Conservation (phyloP, 164 flowering plant species). For the Vitis rotundifolia region DNA sequence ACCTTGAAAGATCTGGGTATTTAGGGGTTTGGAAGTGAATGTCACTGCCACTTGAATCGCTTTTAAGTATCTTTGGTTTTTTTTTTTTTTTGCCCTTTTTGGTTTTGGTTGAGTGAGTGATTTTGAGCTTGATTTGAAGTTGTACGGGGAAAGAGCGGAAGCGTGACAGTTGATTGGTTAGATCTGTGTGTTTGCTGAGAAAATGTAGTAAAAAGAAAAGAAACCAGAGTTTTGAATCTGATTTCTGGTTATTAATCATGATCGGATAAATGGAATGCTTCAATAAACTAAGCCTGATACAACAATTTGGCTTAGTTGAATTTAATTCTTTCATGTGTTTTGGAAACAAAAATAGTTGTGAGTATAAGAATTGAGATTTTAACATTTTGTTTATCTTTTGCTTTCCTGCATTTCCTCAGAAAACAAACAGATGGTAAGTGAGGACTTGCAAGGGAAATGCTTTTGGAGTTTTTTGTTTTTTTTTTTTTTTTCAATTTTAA, state of each 20-base stretch:
- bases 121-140: background rate
- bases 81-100: background rate
- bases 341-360: too few species aligned
- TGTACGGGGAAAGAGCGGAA: background rate
- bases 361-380: too few species aligned
- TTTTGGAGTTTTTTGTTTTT: too few species aligned
- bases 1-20: background rate
- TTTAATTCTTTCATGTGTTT: too few species aligned
- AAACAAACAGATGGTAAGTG: too few species aligned
- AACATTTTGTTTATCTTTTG: too few species aligned
- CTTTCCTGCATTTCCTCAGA: too few species aligned
- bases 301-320: too few species aligned
- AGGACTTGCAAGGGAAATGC: too few species aligned
- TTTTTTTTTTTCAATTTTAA: too few species aligned
- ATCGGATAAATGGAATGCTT: background rate
- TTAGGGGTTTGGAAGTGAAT: constrained; percentile 1
- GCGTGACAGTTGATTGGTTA: background rate
- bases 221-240: background rate
- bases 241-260: background rate
- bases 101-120: background rate
- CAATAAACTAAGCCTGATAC: background rate
- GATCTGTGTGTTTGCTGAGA: background rate
- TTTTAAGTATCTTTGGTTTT: background rate
- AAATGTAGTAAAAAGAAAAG: background rate
- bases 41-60: background rate